Evolutionary conservation across 2,329 filamentous ascomycete genomes (phyloP), one percentile per base, ranked within the genome.

Genomic region (Gremmenia infestans): DNA sequence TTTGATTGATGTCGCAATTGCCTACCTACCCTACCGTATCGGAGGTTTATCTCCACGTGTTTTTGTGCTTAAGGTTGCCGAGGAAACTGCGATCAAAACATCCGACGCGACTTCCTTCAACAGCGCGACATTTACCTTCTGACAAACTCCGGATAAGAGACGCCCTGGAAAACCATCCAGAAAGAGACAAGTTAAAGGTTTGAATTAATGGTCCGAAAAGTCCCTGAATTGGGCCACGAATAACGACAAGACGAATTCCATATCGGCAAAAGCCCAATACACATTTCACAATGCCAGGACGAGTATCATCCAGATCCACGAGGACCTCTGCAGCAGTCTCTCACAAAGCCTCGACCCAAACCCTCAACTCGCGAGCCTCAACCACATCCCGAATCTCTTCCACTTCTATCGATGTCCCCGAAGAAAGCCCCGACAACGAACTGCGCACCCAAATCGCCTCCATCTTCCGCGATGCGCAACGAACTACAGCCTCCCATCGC

Each of bases 401-500:
- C 2, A 62, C 65, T 40, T 60, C 67, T n/a, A 50, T 69, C 39
- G 75, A 81, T 43, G 72, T 88, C n/a, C 87, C 88, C 40, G 81
- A 87, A 65, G 91, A 96, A 69, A 81, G 85, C 3, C 81, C 84
- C 52, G 78, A 83, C 48, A 91, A 82, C 56, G 81, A 81, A 15
- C 75, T 97, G 63, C 88, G 92, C 66, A 81, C 79, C 37, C 87
- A 89, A 68, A 79, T 96, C 52, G 88, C 86, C 69, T 74, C 80
- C 53, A 80, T 91, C 49, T 92, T 92, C 68, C 80, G 81, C 62
- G 88, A 92, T 71, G 91, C 93, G 36, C 94, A 99, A 72, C 86
- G 87, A 65, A 95, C 89, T 1, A 95, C 89, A 0, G 91, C 92
- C 1, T 89, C 89, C 2, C 94, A 99, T 71, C 81, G 93, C 58